Conservation (phyloP, 352 stramenopile species). For the Pythium scleroteichum region DNA sequence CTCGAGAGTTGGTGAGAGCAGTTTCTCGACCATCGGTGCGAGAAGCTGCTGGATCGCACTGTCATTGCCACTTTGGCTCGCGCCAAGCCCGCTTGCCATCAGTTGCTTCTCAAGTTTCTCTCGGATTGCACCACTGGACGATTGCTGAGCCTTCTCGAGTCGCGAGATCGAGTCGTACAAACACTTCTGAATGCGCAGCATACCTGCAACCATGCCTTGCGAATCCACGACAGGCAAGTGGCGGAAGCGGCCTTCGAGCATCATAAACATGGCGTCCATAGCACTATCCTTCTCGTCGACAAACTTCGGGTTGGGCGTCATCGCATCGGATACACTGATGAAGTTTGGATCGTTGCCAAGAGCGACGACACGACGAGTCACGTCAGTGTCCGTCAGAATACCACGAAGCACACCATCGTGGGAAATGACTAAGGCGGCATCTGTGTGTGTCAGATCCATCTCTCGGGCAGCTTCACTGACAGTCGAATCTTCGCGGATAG, state of each 20-base stretch:
- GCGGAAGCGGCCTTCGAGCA: slow-evolving; percentile 93
- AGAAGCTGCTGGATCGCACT: slow-evolving; percentile 73
- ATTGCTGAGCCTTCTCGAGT: slow-evolving; percentile 91
- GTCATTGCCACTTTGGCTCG: slow-evolving; percentile 57
- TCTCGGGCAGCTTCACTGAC: slow-evolving; percentile 90
- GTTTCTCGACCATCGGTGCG: slow-evolving; percentile 83
- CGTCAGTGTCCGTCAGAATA: slow-evolving; percentile 95
- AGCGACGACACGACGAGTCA: slow-evolving; percentile 83
- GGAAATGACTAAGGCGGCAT: slow-evolving; percentile 93
- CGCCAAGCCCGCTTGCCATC: slow-evolving; percentile 49
- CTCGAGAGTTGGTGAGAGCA: slow-evolving; percentile 83
- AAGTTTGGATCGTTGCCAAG: slow-evolving; percentile 85
- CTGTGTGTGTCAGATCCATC: slow-evolving; percentile 89
- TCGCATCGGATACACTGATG: slow-evolving; percentile 81
- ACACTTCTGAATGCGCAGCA: slow-evolving; percentile 99
- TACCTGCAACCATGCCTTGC: slow-evolving; percentile 90
- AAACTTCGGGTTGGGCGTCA: slow-evolving; percentile 89
- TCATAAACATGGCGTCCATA: slow-evolving; percentile 92
- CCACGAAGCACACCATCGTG: slow-evolving; percentile 88
- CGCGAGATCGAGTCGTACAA: slow-evolving; percentile 98
- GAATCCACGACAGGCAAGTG: slow-evolving; percentile 95
- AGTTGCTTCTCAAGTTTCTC: slow-evolving; percentile 81
- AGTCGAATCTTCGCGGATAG: slow-evolving; percentile 79
- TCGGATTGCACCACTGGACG: slow-evolving; percentile 67
- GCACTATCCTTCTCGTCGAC: slow-evolving; percentile 87